Evolutionary conservation across 192 early-diverging fungal genomes (phyloP), one percentile per base, ranked within the genome.

Genomic region (Glomus cerebriforme): DNA sequence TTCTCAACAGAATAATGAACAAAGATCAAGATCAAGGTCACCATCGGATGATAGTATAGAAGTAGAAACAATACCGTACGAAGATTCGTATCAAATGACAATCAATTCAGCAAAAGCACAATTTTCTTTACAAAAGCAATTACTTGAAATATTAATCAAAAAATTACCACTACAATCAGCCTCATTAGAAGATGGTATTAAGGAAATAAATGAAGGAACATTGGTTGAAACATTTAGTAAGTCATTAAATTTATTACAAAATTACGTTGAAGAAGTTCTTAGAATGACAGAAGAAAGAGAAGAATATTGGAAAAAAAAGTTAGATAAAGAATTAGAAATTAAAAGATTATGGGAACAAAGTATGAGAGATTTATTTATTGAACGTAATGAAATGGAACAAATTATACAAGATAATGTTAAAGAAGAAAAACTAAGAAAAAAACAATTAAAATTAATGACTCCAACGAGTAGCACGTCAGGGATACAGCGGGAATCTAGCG

Each of bases 91-190:
- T 60, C 71, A 80, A 3, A 81, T 85, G 24, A 84, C 81, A 32
- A 77, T 89, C 8, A 84, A 88, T 32, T 88, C 89, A 32, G 66
- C 90, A 19, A 84, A 86, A 49, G 83, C 89, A 15, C 91, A 92
- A 80, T 79, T 90, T 31, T 85, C 88, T 69, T 85, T 91, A 66
- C 91, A 92, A 39, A 84, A 86, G 15, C 87, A 89, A 17, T 77
- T 92, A 77, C 78, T 89, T 7, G 87, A 88, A 1, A 85, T 84
- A 9, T 81, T 92, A 58, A 37, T 68, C 27, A 84, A 80, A n/a
- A 68, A 75, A 0, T 43, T 71, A 7, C 32, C 58, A 22, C 5
- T 19, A n/a, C n/a, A 26, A n/a, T 2, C 37, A 4, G 31, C 29
- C 35, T 27, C 75, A 2, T 54, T 54, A 6, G 6, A 54, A 22